These are phyloP conservation scores for Thalassiosira livingstoniorum DNA, from an alignment of 352 stramenopile species.

Conservation along the genomic window DNA sequence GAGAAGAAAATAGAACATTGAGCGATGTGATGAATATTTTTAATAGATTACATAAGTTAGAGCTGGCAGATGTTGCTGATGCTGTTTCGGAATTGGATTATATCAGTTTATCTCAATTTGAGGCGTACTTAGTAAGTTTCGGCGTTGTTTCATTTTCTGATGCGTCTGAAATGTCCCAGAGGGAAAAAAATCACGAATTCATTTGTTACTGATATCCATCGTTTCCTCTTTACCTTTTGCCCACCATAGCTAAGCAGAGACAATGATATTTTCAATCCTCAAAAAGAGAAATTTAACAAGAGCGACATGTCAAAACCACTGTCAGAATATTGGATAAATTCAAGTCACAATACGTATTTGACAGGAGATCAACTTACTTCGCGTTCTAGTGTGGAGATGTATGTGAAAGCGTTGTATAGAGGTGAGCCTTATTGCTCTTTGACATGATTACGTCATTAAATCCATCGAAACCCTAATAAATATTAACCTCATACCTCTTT, in stretches of 20 bases:
- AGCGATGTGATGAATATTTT: slow-evolving; percentile 75
- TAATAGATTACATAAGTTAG: slow-evolving; percentile 69
- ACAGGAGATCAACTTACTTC: slow-evolving; percentile 89
- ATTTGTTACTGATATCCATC: not conserved
- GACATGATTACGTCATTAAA: too few relatives aligned
- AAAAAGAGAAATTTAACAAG: slow-evolving; percentile 65
- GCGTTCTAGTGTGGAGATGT: slow-evolving; percentile 87
- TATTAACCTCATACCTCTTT: not conserved
- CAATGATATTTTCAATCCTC: slow-evolving; percentile 83
- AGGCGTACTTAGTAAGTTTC: slow-evolving; percentile 71
- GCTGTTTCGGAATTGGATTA: slow-evolving; percentile 61
- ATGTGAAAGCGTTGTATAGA: slow-evolving; percentile 87
- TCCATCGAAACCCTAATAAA: too few relatives aligned
- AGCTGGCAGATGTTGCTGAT: slow-evolving; percentile 69
- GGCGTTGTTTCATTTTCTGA: not conserved
- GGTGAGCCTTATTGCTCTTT: slow-evolving; percentile 40
- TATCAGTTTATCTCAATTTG: slow-evolving; percentile 78
- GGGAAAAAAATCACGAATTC: too few relatives aligned
- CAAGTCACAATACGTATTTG: slow-evolving; percentile 91
- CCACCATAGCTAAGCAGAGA: slow-evolving; percentile 54
- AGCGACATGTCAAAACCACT: slow-evolving; percentile 87
- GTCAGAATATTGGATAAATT: slow-evolving; percentile 91
- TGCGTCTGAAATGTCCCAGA: too few relatives aligned
- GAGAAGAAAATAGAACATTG: slow-evolving; percentile 68
- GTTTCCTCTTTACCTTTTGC: slow-evolving; percentile 13